Conservation (phyloP, 129 eudicot species). For the Centella asiatica region DNA sequence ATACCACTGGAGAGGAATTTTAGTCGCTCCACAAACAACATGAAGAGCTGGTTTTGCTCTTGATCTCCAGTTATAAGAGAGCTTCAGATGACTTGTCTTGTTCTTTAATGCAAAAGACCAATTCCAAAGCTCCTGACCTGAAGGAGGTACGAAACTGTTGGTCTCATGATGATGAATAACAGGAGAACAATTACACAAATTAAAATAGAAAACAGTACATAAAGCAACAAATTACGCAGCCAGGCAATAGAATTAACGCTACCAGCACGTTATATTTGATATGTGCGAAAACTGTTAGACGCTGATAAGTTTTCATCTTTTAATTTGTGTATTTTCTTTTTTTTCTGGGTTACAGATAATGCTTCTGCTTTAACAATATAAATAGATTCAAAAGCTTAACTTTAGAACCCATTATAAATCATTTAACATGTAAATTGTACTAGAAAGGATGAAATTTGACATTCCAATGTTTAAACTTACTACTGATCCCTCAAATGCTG, state of each 20-base stretch:
- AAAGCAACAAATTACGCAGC: neutral
- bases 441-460: no score
- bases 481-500: no score
- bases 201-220: neutral
- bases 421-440: neutral
- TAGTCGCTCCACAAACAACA: slow-evolving; percentile 24
- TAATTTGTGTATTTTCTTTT: no score
- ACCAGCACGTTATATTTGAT: neutral
- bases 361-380: no score
- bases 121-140: slow-evolving; percentile 36
- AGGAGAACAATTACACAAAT: no score
- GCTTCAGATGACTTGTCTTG: slow-evolving; percentile 27
- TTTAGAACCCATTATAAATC: neutral
- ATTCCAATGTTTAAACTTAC: no score
- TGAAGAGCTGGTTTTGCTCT: slow-evolving; percentile 15
- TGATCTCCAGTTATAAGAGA: slow-evolving; percentile 24
- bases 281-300: neutral
- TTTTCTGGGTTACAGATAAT: no score
- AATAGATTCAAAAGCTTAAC: neutral
- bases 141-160: slow-evolving; percentile 2
- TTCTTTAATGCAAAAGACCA: slow-evolving; percentile 13
- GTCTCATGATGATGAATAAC: neutral
- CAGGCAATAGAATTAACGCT: neutral
- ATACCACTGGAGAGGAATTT: slow-evolving; percentile 80
- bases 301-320: neutral